phyloP scores from a whole-genome alignment of 805 yeast species.

The Saccharomycopsis lassenensis region DNA sequence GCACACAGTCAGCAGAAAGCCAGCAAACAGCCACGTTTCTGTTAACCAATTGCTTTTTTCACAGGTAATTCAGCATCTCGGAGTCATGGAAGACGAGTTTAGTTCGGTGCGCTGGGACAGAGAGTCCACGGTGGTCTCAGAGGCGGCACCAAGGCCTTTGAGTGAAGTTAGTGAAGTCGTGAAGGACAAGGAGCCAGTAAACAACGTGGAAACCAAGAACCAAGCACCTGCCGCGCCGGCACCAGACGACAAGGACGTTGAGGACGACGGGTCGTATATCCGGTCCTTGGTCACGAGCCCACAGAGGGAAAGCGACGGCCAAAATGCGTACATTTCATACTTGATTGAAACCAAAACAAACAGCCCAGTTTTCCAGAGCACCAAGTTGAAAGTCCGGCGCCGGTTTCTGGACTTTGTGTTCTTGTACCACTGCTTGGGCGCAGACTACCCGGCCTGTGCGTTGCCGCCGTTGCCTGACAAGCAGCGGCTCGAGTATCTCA shows the following conservation, averaged over 20 bases:
- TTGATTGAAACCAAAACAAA: conserved; percentile 53
- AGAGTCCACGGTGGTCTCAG: conserved; percentile 5
- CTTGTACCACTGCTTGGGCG: conserved; percentile 59
- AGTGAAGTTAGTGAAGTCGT: too few relatives aligned
- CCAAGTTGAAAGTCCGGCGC: conserved; percentile 48
- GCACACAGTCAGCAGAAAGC: too few relatives aligned
- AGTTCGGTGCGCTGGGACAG: conserved; percentile 16
- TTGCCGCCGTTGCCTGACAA: conserved; percentile 94
- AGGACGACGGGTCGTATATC: conserved; percentile 22
- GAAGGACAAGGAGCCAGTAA: background rate
- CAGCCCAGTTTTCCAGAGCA: conserved; percentile 42
- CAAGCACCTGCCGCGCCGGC: background rate
- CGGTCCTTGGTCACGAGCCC: conserved; percentile 44
- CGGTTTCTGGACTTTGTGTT: conserved; percentile 82
- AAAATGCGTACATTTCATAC: conserved; percentile 69
- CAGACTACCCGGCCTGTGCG: conserved; percentile 75
- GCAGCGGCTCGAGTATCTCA: conserved; percentile 79
- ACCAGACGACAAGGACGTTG: conserved; percentile 4
- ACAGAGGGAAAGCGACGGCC: conserved; percentile 59
- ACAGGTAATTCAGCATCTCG: too few relatives aligned
- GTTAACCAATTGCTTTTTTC: too few relatives aligned
- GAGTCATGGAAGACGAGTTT: conserved; percentile 15
- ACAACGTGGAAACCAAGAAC: background rate
- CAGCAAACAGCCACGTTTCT: too few relatives aligned
- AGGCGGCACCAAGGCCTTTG: too few relatives aligned